These are phyloP conservation scores for Cystobasidium slooffiae DNA, from an alignment of 1,284 basidiomycete species.

Conservation along the genomic window DNA sequence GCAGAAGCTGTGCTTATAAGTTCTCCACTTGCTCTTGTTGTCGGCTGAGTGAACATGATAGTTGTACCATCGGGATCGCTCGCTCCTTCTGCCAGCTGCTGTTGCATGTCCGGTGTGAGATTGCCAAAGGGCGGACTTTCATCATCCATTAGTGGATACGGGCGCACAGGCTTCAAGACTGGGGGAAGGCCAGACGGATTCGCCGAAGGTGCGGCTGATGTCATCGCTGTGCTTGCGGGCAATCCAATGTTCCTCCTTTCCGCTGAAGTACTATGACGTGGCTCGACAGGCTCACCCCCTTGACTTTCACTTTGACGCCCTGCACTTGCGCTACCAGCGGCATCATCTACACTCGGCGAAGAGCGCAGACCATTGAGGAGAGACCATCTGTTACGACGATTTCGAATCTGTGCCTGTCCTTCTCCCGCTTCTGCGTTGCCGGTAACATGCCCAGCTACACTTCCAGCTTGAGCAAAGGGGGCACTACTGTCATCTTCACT, in stretches of 20 bases:
- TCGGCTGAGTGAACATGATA: slow-evolving; percentile 38
- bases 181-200: neutral
- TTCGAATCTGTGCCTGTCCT: neutral
- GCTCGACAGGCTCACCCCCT: neutral
- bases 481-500: slow-evolving; percentile 2
- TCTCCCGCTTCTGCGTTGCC: neutral
- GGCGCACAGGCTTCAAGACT: slow-evolving; percentile 7
- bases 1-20: slow-evolving; percentile 21
- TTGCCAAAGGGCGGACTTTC: slow-evolving; percentile 38
- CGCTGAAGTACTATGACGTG: neutral
- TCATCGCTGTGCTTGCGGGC: neutral
- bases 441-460: too few species aligned
- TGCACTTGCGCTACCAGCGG: neutral
- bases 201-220: neutral
- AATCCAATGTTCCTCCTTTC: too few species aligned
- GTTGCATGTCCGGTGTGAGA: slow-evolving; percentile 23
- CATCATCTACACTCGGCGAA: neutral
- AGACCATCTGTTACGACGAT: slow-evolving; percentile 40
- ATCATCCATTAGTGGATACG: slow-evolving; percentile 9
- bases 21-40: slow-evolving; percentile 1
- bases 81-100: neutral
- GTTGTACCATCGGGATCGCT: slow-evolving; percentile 41
- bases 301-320: too few species aligned
- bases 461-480: neutral
- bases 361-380: slow-evolving; percentile 25